Conservation (phyloP, 108 stramenopile species). For the Conticribra guillardii region DNA sequence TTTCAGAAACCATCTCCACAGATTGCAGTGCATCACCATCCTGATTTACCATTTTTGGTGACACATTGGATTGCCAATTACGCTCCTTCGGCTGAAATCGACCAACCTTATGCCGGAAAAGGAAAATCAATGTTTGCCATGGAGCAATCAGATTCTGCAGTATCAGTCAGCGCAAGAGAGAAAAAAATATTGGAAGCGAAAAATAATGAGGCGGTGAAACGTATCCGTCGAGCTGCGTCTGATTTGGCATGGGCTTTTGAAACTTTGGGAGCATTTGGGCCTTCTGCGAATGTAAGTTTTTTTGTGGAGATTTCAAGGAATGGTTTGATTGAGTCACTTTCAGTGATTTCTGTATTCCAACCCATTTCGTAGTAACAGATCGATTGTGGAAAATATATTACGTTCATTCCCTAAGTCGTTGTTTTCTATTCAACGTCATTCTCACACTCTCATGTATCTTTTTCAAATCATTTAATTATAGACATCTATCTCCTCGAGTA, state of each 20-base stretch:
- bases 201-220: constrained; percentile 39
- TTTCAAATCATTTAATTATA: neutral
- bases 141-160: neutral
- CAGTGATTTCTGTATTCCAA: neutral
- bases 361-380: too few relatives aligned
- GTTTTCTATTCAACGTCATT: too few relatives aligned
- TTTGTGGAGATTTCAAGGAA: constrained; percentile 3
- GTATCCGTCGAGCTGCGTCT: constrained; percentile 60
- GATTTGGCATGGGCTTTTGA: constrained; percentile 80
- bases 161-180: neutral
- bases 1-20: too few relatives aligned
- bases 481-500: neutral
- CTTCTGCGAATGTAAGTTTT: constrained; percentile 48
- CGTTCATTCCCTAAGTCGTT: too few relatives aligned
- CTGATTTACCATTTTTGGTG: constrained; percentile 78
- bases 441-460: too few relatives aligned
- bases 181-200: neutral
- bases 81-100: constrained; percentile 8
- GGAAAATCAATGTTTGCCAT: neutral
- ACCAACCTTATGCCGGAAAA: constrained; percentile 1
- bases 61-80: constrained; percentile 81
- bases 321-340: neutral
- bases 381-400: too few relatives aligned
- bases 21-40: too few relatives aligned
- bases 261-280: constrained; percentile 73